Base-by-base conservation (phyloP, 2,329 filamentous ascomycete genomes). In the Stemphylium beticola region DNA sequence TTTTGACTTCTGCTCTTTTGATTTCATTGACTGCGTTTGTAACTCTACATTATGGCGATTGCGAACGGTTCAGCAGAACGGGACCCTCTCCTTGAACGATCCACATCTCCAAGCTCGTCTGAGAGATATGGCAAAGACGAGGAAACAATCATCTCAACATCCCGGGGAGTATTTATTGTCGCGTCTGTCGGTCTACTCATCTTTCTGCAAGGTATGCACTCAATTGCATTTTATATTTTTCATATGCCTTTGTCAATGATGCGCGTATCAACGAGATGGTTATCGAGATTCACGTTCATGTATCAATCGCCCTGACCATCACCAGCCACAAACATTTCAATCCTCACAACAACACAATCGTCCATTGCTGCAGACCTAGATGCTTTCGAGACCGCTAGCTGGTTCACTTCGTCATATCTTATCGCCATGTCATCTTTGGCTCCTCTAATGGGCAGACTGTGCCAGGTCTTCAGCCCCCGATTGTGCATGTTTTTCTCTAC, bases 391-490 rank as follows among this genome's bases (percentile, higher is more conserved):
- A 79, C 86, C 50, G 87, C 86, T 32, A 89, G 86, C 73, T 96
- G 91, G 91, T 92, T 95, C 71, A 92, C 89, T 7, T 91, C 89
- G 29, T 82, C 88, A 2, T 96, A 91, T 70, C 80, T 95, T 12
- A 72, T 76, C 24, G 72, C 74, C 49, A 76, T 76, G 72, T 76
- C 73, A n/a, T 83, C 82, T 44, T 75, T 90, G 11, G 84, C 87
- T 0, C 90, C 91, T 0, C 74, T 96, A 2, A 82, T 85, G 34
- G 91, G 91, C 6, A 86, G 90, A 15, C 78, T 96, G 1, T 85
- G 87, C 40, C 85, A 87, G 64, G 85, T 95, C 20, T 93, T 96
- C 73, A 85, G 87, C 0, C 85, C 90, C 0, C 81, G 87, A 20
- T 68, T 79, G 18, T 88, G 90, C 66, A 82, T 92, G 49, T 79